Base-by-base conservation (phyloP, 164 flowering plant genomes). In the Platanus orientalis region DNA sequence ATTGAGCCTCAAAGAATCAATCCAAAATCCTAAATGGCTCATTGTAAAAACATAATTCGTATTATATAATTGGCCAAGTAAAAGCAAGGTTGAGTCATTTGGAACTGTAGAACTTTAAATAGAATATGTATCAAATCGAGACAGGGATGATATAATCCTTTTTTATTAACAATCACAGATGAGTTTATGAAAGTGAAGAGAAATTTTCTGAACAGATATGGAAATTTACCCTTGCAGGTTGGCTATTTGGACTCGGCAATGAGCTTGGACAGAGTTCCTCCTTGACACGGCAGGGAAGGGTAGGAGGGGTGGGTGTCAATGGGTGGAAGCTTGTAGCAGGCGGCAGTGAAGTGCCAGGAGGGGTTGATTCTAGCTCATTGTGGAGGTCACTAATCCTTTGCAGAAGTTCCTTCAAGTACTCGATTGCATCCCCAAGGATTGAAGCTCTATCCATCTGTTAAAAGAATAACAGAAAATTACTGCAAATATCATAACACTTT, bases 401-500 rank as follows among this genome's bases (percentile, higher is more conserved):
- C 64, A 82, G 74, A 54, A 84, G 89, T 66, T 81, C 88, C 73
- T 84, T 83, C 75, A 86, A 69, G 59, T 86, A 86, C 34, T 86
- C 89, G 57, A 84, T 81, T 13, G 92, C 89, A 76, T 87, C 92
- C 56, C 89, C 89, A 23, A 87, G 86, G 25, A 87, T 87, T 17
- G 92, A 87, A 58, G 88, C 92, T 63, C 89, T 77, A 67, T 87
- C 92, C 92, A 87, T 87, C 92, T 87, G 73, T 27, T 27, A 40
- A 42, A 27, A 60, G 0, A 30, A 49, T 14, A n/a, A 11, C 7
- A 48, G 34, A 16, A 29, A 64, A 44, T 45, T 44, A 20, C 9
- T 34, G 6, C 11, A 27, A 0, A 32, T n/a, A 20, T 32, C 17
- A 23, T 7, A 16, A 11, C 42, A 40, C 7, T 28, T 59, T 28